Percentiles rank a stretch among this genome's conserved stretches.
Evolutionary conservation across 2,329 filamentous ascomycete genomes (phyloP).

Genomic region (Triangularia verruculosa): DNA sequence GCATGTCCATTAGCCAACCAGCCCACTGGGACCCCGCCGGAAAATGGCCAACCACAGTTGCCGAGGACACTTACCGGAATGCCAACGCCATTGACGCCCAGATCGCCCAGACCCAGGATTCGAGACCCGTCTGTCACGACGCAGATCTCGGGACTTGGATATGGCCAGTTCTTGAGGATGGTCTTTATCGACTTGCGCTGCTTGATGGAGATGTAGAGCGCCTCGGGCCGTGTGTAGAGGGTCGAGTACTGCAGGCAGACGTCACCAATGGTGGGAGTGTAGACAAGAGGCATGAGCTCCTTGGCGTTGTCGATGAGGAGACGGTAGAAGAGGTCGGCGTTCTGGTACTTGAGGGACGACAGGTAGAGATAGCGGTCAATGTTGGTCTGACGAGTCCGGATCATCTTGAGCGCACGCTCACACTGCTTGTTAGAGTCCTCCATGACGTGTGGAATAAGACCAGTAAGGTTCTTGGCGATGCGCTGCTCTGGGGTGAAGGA

Average conservation of each 20-base stretch:
- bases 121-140: constrained; percentile 95
- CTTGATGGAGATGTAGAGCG: constrained; percentile 92
- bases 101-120: constrained; percentile 86
- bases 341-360: constrained; percentile 70
- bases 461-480: constrained; percentile 61
- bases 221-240: constrained; percentile 92
- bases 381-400: constrained; percentile 63
- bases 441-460: constrained; percentile 62
- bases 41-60: constrained; percentile 7
- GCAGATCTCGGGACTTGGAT: constrained; percentile 86
- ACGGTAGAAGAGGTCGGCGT: constrained; percentile 79
- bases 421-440: constrained; percentile 59
- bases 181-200: constrained; percentile 86
- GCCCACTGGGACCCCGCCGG: constrained; percentile 11
- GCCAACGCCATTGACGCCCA: constrained; percentile 95
- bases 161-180: constrained; percentile 91
- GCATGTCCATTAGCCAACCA: constrained; percentile 28
- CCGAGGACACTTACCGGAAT: constrained; percentile 67
- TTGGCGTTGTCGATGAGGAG: constrained; percentile 73
- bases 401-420: constrained; percentile 69
- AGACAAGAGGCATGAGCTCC: constrained; percentile 79
- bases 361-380: constrained; percentile 86
- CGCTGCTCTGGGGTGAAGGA: constrained; percentile 64
- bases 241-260: constrained; percentile 96
- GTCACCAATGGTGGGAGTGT: constrained; percentile 89